Evolutionary conservation across 2,329 filamentous ascomycete genomes (phyloP), one percentile per base, ranked within the genome.

Genomic region (Chaetomium olivaceum): DNA sequence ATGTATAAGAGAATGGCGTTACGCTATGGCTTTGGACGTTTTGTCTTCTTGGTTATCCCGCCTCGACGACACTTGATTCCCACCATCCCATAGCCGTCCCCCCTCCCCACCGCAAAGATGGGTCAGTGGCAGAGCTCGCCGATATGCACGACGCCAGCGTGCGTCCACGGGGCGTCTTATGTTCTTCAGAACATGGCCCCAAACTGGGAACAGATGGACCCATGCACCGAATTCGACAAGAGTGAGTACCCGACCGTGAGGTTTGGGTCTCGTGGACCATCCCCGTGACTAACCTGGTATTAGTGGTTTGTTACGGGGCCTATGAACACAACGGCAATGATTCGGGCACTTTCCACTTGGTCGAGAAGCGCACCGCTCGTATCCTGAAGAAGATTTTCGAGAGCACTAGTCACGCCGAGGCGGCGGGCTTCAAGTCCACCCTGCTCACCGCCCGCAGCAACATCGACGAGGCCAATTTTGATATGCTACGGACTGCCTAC

Each of bases 221-320:
- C 89, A 1, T 92, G 89, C 71, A 83, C 80, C n/a, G 77, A 91
- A 72, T 92, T 92, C 66, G 87, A 90, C 66, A 80, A 87, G 73
- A 82, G 67, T 69, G 57, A 67, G 67, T 25, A 36, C 8, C 31
- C 12, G 4, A 19, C 16, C 39, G 4, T 43, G 16, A n/a, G 6
- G 39, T 19, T 7, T 43, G 4, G 4, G 39, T 19, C 16, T 43
- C 16, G 39, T n/a, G 39, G 16, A 16, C 16, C 16, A 6, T 19
- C 39, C 16, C 7, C 16, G 39, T 4, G 3, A 14, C 39, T 43
- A 43, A 43, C 39, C 16, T 43, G 4, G 39, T 27, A 7, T 27
- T 46, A 68, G 64, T 67, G 66, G 67, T 69, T 23, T 69, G 68
- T 64, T 65, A 61, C 11, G 66, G 64, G 2, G 51, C 43, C 19